Percentiles rank a stretch among this genome's conserved stretches.
Evolutionary conservation across 176 grass and related monocot genomes (phyloP).

Genomic region (Cymbopogon citratus): DNA sequence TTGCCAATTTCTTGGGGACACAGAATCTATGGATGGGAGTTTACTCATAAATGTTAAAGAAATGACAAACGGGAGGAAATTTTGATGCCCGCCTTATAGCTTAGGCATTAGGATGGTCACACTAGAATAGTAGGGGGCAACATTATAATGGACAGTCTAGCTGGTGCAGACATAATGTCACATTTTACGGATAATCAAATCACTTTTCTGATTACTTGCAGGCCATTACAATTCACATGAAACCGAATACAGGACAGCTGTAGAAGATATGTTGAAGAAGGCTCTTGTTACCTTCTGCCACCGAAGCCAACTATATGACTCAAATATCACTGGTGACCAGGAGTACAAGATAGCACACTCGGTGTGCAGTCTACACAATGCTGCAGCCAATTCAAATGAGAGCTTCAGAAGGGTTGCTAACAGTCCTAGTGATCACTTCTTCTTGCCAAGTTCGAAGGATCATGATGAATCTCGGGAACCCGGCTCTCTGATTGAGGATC

Average conservation of each 20-base stretch:
- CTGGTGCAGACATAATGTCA: conserved; percentile 1
- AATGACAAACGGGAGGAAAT: not conserved
- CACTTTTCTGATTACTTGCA: conserved; percentile 25
- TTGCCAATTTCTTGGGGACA: not conserved
- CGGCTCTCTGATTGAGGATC: conserved; percentile 46
- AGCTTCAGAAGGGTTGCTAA: conserved; percentile 60
- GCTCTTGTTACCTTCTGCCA: conserved; percentile 50
- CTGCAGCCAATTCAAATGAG: conserved; percentile 67
- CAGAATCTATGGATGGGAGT: not conserved
- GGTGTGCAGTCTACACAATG: conserved; percentile 75
- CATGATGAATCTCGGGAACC: conserved; percentile 48
- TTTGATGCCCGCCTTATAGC: not conserved
- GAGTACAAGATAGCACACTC: conserved; percentile 68
- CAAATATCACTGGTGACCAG: conserved; percentile 19
- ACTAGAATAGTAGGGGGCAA: not conserved
- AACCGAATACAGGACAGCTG: conserved; percentile 61
- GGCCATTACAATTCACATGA: conserved; percentile 61
- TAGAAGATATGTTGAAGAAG: conserved; percentile 66
- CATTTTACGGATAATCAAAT: conserved; percentile 4
- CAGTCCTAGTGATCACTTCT: conserved; percentile 64
- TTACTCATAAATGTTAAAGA: not conserved
- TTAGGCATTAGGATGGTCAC: not conserved
- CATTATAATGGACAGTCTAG: conserved; percentile 1
- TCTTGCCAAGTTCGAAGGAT: conserved; percentile 53
- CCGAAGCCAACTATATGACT: conserved; percentile 49